A percentile compares a stretch with the other conserved stretches of the same genome.
Evolutionary conservation across 2,329 filamentous ascomycete species (phyloP).

Genomic region (Clathrospora elynae): DNA sequence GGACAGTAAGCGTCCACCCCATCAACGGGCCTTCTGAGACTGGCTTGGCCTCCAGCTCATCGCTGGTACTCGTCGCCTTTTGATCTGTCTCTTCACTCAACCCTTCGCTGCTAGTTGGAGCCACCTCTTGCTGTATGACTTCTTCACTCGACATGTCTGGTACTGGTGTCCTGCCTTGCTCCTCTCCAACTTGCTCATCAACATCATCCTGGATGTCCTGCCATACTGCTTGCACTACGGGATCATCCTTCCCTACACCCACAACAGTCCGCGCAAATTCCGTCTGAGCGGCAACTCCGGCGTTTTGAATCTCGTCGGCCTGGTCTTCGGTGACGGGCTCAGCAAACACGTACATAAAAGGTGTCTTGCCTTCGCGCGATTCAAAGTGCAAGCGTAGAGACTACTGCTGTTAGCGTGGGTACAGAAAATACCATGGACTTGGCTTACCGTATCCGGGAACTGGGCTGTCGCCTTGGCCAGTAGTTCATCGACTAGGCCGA

Average conservation of each 20-base stretch:
- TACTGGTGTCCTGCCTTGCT: conserved; percentile 15
- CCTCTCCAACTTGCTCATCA: conserved; percentile 40
- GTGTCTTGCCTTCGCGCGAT: conserved; percentile 64
- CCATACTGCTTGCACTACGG: conserved; percentile 40
- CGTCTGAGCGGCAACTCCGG: conserved; percentile 67
- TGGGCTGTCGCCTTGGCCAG: conserved; percentile 74
- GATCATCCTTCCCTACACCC: conserved; percentile 43
- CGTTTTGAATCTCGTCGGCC: conserved; percentile 74
- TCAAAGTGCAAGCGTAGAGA: conserved; percentile 84
- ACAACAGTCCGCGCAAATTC: conserved; percentile 70
- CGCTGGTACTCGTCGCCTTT: background rate
- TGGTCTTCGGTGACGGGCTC: conserved; percentile 78
- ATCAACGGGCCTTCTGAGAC: conserved; percentile 54
- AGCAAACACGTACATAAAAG: conserved; percentile 87
- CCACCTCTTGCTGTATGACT: conserved; percentile 4
- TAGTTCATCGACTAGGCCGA: conserved; percentile 78
- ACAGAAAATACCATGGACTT: background rate
- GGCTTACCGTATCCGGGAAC: conserved; percentile 68
- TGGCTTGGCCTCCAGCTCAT: background rate
- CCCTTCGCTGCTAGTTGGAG: background rate
- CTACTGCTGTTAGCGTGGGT: conserved; percentile 34
- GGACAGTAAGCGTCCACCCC: conserved; percentile 72
- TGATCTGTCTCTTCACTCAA: conserved; percentile 2
- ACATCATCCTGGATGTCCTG: conserved; percentile 40
- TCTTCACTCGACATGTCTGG: conserved; percentile 26